These are phyloP conservation scores for Paramecium biaurelia DNA, from an alignment of 73 alveolate species.

Conservation along the genomic window DNA sequence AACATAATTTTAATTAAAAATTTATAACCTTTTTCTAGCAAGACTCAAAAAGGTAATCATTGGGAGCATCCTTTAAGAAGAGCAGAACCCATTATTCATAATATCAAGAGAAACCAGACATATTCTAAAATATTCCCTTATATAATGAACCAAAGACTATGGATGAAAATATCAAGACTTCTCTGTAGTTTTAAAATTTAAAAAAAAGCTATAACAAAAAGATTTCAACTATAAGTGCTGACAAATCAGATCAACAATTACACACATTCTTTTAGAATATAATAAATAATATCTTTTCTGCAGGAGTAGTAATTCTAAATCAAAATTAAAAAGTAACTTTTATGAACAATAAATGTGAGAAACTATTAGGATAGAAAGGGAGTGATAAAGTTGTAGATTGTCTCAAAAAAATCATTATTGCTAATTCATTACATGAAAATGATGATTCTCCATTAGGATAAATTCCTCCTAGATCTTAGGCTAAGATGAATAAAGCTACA, in stretches of 20 bases:
- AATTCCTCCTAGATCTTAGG: not conserved
- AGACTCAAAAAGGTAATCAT: not conserved
- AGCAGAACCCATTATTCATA: slow-evolving; percentile 20
- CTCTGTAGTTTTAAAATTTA: not conserved
- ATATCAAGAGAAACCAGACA: not conserved
- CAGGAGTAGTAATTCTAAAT: not conserved
- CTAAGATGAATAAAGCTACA: not conserved
- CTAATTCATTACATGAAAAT: not conserved
- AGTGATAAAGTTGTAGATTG: not conserved
- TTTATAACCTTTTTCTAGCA: not conserved
- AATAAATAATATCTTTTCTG: not conserved
- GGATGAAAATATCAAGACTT: not conserved
- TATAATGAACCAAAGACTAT: not conserved
- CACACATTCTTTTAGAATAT: not conserved
- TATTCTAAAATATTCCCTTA: not conserved
- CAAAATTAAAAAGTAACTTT: not conserved
- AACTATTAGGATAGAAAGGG: not conserved
- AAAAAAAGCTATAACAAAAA: not conserved
- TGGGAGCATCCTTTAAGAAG: not conserved
- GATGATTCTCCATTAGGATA: not conserved
- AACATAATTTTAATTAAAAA: not conserved
- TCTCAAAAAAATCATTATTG: not conserved
- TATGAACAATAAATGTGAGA: not conserved
- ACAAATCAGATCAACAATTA: not conserved
- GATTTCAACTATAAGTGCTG: not conserved